Evolutionary conservation across 805 yeast genomes (phyloP).

Genomic region (Kuraishia borneana): DNA sequence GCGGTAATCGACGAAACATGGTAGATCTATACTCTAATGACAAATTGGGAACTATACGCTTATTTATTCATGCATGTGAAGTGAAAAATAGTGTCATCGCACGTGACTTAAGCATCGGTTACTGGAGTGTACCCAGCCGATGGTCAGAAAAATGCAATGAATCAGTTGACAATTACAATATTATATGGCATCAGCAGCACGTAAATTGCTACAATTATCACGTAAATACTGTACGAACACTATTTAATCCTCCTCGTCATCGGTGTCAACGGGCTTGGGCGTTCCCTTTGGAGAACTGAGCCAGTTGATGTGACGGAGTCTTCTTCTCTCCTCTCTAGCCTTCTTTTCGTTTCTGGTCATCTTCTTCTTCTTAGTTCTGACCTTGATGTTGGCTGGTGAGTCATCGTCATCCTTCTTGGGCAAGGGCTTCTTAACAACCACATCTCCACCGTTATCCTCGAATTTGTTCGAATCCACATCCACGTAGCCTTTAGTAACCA

Average conservation of each 20-base stretch:
- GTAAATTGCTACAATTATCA: too few species aligned
- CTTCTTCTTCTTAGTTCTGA: constrained; percentile 89
- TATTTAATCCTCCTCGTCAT: constrained; percentile 82
- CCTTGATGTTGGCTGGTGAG: constrained; percentile 94
- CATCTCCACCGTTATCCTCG: constrained; percentile 59
- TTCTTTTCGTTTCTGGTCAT: constrained; percentile 95
- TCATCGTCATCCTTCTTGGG: constrained; percentile 60
- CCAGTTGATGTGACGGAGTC: constrained; percentile 92
- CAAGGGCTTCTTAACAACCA: constrained; percentile 32
- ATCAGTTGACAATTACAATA: too few species aligned
- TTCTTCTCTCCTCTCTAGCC: constrained; percentile 82
- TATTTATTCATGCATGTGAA: too few species aligned
- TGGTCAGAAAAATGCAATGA: too few species aligned
- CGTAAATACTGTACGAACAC: too few species aligned
- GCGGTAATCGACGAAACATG: too few species aligned
- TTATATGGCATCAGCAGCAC: too few species aligned
- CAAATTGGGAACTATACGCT: too few species aligned
- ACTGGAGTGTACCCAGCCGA: too few species aligned
- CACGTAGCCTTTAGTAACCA: constrained; percentile 73
- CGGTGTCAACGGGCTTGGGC: constrained; percentile 88
- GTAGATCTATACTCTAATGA: too few species aligned
- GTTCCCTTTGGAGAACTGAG: constrained; percentile 95
- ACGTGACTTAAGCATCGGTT: too few species aligned
- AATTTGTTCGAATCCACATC: constrained; percentile 70
- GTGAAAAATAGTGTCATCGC: too few species aligned